Evolutionary conservation across 2,329 filamentous ascomycete species (phyloP), one percentile per base, ranked within the genome.

Genomic region (Venturiaceae sp.): DNA sequence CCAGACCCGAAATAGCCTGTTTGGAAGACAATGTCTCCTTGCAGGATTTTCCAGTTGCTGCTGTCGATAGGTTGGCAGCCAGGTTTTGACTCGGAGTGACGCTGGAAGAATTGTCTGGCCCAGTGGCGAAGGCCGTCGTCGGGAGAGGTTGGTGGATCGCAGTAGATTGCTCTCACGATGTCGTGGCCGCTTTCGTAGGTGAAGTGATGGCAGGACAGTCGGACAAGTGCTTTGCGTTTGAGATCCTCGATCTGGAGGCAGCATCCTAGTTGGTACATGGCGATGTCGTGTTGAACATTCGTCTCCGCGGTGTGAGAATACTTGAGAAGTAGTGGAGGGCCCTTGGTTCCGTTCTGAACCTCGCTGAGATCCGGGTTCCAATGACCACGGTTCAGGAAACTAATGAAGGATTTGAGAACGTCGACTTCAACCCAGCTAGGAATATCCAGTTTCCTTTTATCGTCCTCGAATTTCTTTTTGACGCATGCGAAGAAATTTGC

Each of bases 381-480:
- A 3, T 14, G 13, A 19, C 34, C 55, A 6, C n/a, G 14, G 3
- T 23, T 37, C 37, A 59, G 23, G 13, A 55, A 59, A 21, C 50
- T 32, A 3, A 59, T 23, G 11, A 59, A 39, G 1, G 30, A 36
- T 36, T 55, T 44, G n/a, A 59, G 8, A 5, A 30, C 26, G 6
- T 59, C 36, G 39, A 58, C 30, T 23, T 41, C 55, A 14, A 54
- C 47, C 30, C 44, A 33, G 19, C n/a, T 19, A 14, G 57, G 44
- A 19, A 58, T 32, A 5, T 39, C 26, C 19, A 58, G 21, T 8
- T 53, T 54, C 6, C 57, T 30, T 5, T 23, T 58, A 5, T 39
- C 36, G 34, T 54, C 57, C 26, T 58, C 50, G 32, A 58, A 58
- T 19, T 39, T 53, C 19, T 54, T 58, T n/a, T 54, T 54, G 23